Evolutionary conservation across 768 basidiomycete genomes (phyloP), one percentile per base, ranked within the genome.

Genomic region (Mrakia gelida): DNA sequence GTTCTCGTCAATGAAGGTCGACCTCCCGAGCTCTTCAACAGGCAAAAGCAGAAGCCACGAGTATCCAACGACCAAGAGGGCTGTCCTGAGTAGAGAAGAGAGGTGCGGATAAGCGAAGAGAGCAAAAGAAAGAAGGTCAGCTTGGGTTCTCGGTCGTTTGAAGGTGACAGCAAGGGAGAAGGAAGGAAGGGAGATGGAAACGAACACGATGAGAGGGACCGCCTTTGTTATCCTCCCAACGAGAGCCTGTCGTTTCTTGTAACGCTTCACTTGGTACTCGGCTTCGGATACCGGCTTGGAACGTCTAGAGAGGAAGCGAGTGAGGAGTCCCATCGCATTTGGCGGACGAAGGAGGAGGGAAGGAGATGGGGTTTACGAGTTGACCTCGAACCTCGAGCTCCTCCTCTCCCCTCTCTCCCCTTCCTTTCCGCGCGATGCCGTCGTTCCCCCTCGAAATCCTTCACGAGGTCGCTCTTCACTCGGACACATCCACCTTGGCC

Each of bases 1-100:
- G 83, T 98, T 97, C 86, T 99, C 97, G 83, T 96, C 94, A 71
- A 96, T 91, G 83, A 94, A 96, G 11, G 75, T 62, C 32, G 26
- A 26, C 67, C 67, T 21, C 0, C 67, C 78, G 2, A 79, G 74
- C 56, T 63, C 28, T 32, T 79, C 67, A 3, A 79, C 21, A 11
- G 78, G 78, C 13, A 79, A 56, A 2, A 67, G 43, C 21, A 75
- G 70, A 4, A 79, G 54, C 78, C 78, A 79, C 23, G 34, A 10
- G 32, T 38, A 54, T 0, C 78, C 78, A 26, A 71, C 73, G 18
- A 79, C 56, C 28, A 79, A 34, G 18, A 79, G 68, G 21, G 67
- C 49, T 65, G 70, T 61, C 45, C 75, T 79, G 67, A 32, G 18
- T 54, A 3, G 49, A 26, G 15, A 9, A 26, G 30, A 9, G 23